A percentile compares a stretch with the other conserved stretches of the same genome.
Conservation (phyloP, 169 alveolate species). For the Plasmodium knowlesi region DNA sequence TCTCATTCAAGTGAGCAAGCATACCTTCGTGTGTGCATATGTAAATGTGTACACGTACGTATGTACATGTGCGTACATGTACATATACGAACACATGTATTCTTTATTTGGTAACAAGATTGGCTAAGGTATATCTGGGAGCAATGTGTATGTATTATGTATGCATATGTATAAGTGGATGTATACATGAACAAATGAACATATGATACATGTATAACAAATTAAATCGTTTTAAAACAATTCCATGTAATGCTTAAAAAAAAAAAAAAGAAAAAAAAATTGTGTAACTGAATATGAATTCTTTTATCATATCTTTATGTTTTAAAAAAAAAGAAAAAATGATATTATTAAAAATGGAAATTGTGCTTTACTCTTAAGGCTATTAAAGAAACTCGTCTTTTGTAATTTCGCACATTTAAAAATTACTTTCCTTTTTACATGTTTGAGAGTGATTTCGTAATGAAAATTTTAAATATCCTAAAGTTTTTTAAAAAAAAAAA, state of each 20-base stretch:
- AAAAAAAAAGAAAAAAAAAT: not conserved
- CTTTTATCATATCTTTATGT: slow-evolving; percentile 1
- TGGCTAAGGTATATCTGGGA: not conserved
- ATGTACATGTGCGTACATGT: slow-evolving; percentile 1
- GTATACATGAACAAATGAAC: not conserved
- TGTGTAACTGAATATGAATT: slow-evolving; percentile 9
- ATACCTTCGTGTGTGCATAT: not conserved
- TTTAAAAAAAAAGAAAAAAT: not conserved
- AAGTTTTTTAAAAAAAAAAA: not conserved
- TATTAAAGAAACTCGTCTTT: slow-evolving; percentile 40
- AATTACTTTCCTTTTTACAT: slow-evolving; percentile 5
- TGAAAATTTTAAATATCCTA: slow-evolving; percentile 9
- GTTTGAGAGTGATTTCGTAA: slow-evolving; percentile 20
- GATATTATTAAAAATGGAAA: slow-evolving; percentile 1
- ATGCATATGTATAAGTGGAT: not conserved
- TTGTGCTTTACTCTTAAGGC: slow-evolving; percentile 6
- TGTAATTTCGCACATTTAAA: slow-evolving; percentile 37
- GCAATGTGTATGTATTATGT: not conserved
- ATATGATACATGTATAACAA: slow-evolving; percentile 23
- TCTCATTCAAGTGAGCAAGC: slow-evolving; percentile 6
- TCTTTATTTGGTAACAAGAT: not conserved
- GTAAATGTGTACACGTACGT: not conserved
- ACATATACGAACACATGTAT: not conserved
- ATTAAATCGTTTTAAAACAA: slow-evolving; percentile 21
- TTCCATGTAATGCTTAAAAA: not conserved